These are phyloP conservation scores for Mycena latifolia DNA, from an alignment of 768 basidiomycete genomes.

Conservation along the genomic window DNA sequence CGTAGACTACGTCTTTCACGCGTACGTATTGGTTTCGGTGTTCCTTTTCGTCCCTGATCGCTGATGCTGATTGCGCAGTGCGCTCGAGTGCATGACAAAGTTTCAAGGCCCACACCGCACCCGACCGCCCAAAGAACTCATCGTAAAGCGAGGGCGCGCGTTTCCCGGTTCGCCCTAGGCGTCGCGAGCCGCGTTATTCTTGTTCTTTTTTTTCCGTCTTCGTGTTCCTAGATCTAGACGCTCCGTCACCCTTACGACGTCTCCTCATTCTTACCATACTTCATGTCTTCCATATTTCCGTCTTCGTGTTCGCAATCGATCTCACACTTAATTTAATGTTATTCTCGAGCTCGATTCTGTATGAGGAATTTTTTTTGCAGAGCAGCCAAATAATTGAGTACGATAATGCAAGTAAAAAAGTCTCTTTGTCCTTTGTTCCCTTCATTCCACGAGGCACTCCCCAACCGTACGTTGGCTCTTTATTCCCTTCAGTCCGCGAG, in stretches of 20 bases:
- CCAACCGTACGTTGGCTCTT: background rate
- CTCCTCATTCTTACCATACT: too few species aligned
- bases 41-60: background rate
- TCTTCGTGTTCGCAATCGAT: too few species aligned
- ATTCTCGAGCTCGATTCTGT: too few species aligned
- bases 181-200: too few species aligned
- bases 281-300: too few species aligned
- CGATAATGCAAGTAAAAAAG: too few species aligned
- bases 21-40: background rate
- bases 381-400: background rate
- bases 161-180: constrained; percentile 13
- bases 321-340: too few species aligned
- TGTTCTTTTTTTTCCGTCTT: too few species aligned
- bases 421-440: background rate
- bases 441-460: constrained; percentile 2
- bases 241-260: too few species aligned
- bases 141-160: background rate
- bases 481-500: too few species aligned
- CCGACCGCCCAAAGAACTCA: constrained; percentile 9
- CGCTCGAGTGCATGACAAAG: background rate
- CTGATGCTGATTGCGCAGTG: background rate
- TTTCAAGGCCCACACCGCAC: constrained; percentile 9
- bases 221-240: too few species aligned
- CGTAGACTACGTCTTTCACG: constrained; percentile 5
- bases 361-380: too few species aligned